These are phyloP conservation scores for Knoxia roxburghii DNA, from an alignment of 257 asterid genomes.

Conservation along the genomic window DNA sequence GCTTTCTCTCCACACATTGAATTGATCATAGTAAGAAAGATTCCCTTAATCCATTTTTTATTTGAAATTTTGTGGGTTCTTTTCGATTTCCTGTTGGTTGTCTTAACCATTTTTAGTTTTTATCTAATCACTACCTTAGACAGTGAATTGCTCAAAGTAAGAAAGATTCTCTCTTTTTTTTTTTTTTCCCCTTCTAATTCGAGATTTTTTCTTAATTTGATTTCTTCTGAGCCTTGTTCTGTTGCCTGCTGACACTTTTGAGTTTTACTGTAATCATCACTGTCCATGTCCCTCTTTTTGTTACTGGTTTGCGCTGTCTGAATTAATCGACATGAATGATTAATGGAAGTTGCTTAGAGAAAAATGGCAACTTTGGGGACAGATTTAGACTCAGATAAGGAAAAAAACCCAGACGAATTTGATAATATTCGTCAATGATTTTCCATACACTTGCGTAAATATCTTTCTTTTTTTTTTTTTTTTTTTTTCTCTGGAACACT, in stretches of 20 bases:
- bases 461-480: background rate
- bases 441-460: background rate
- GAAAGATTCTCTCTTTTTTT: too few relatives aligned
- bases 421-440: background rate
- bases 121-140: too few relatives aligned
- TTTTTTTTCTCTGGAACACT: too few relatives aligned
- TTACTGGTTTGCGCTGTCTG: background rate
- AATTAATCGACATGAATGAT: too few relatives aligned
- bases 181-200: too few relatives aligned
- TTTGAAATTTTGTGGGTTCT: background rate
- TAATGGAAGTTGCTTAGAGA: background rate
- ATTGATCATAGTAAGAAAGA: slow-evolving; percentile 3
- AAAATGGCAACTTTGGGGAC: background rate
- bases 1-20: background rate
- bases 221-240: background rate
- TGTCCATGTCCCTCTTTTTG: background rate
- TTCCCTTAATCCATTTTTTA: background rate
- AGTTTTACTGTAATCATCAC: slow-evolving; percentile 8
- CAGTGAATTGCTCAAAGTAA: background rate
- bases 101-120: too few relatives aligned
- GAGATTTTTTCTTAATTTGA: too few relatives aligned
- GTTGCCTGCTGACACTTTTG: slow-evolving; percentile 13
- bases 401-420: background rate
- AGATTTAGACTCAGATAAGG: background rate
- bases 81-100: slow-evolving; percentile 10